Conservation (phyloP, 2,329 filamentous ascomycete species). For the Microcera coccophila region DNA sequence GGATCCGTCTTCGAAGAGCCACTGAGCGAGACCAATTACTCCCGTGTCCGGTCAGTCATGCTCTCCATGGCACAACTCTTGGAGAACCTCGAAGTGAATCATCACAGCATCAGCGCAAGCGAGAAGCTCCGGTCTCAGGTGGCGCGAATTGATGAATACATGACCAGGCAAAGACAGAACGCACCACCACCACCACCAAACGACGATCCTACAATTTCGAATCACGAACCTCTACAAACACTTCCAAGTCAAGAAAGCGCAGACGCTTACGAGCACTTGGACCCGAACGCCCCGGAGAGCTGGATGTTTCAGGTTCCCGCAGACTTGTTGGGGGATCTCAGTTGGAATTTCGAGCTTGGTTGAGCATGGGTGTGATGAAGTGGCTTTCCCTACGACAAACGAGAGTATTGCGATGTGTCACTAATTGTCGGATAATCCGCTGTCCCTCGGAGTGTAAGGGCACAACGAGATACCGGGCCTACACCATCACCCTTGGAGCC, state of each 20-base stretch:
- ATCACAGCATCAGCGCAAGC: constrained; percentile 18
- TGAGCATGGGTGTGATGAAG: too few species aligned
- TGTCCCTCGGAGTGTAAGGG: too few species aligned
- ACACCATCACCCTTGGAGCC: too few species aligned
- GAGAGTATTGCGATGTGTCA: too few species aligned
- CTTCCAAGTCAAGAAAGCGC: neutral
- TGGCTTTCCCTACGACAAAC: too few species aligned
- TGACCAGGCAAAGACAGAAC: constrained; percentile 14
- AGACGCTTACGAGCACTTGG: neutral
- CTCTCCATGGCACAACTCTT: constrained; percentile 31
- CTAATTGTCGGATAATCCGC: too few species aligned
- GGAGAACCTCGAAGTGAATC: constrained; percentile 24
- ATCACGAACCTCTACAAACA: neutral
- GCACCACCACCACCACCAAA: neutral
- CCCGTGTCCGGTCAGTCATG: constrained; percentile 26
- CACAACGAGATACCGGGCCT: too few species aligned
- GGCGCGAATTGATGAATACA: constrained; percentile 24
- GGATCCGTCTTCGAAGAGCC: constrained; percentile 32
- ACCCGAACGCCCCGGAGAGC: constrained; percentile 3
- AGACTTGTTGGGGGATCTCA: constrained; percentile 25
- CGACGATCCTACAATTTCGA: neutral
- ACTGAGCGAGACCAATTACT: constrained; percentile 27
- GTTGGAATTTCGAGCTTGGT: constrained; percentile 18
- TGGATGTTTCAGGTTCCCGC: constrained; percentile 51
- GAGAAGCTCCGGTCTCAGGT: constrained; percentile 21